Evolutionary conservation across 169 alveolate genomes (phyloP).

Genomic region (Eimeria necatrix): DNA sequence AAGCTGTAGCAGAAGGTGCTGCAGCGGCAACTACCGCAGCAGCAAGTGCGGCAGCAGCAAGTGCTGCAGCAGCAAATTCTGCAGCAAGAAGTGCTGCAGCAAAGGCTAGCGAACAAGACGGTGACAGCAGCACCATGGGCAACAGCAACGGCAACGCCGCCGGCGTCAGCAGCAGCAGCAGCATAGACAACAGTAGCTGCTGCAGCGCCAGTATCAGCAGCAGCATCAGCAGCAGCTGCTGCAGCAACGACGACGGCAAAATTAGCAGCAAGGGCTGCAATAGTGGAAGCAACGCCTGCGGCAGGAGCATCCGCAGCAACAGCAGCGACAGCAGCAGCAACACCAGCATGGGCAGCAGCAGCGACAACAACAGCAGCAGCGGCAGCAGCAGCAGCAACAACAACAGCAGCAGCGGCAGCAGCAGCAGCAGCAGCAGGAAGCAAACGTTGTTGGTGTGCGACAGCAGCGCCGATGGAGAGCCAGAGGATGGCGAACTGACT

Average conservation of each 20-base stretch:
- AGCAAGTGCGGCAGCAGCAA: background rate
- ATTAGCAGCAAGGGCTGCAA: background rate
- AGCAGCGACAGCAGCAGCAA: background rate
- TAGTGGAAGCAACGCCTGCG: background rate
- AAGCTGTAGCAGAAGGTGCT: background rate
- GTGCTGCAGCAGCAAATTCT: background rate
- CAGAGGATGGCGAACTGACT: slow-evolving; percentile 42
- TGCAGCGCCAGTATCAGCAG: background rate
- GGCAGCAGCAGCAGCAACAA: background rate
- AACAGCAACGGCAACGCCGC: too few relatives aligned
- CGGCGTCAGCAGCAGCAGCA: too few relatives aligned
- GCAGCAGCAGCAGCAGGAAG: slow-evolving; percentile 16
- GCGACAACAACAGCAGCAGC: background rate
- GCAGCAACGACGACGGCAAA: background rate
- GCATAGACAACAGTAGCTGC: background rate
- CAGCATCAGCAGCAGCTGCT: background rate
- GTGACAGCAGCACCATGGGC: background rate
- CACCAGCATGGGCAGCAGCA: slow-evolving; percentile 11
- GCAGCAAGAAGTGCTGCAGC: background rate
- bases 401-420: background rate
- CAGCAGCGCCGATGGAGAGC: slow-evolving; percentile 40
- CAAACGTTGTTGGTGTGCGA: background rate
- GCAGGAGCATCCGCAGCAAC: background rate
- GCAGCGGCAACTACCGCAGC: background rate
- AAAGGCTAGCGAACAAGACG: background rate